phyloP scores from a whole-genome alignment of 1,284 basidiomycete species.

The Pyrrhoderma noxium region DNA sequence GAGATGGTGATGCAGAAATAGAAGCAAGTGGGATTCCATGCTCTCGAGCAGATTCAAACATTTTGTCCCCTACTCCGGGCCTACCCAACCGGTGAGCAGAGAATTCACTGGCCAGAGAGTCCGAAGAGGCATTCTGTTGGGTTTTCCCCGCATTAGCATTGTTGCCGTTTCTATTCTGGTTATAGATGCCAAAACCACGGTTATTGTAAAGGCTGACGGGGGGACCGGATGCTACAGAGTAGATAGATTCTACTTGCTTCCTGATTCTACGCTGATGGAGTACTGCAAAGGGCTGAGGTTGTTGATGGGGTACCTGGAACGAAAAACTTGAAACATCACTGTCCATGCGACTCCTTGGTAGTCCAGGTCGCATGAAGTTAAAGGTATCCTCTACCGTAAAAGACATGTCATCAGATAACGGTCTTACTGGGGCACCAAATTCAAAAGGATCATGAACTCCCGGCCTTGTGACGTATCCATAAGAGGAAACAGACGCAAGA shows the following conservation, averaged over 20 bases:
- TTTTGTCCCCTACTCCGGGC: constrained; percentile 80
- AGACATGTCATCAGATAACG: constrained; percentile 48
- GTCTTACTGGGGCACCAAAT: constrained; percentile 50
- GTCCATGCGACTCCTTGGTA: constrained; percentile 50
- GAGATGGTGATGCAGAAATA: constrained; percentile 62
- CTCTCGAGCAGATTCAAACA: constrained; percentile 66
- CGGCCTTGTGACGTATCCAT: constrained; percentile 58
- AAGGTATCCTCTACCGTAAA: constrained; percentile 66
- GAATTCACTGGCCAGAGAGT: constrained; percentile 60
- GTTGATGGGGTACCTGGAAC: constrained; percentile 39
- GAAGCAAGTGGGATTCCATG: constrained; percentile 51
- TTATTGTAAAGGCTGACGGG: constrained; percentile 64
- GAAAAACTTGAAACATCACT: constrained; percentile 73
- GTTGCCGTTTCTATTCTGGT: constrained; percentile 43
- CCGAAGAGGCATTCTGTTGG: constrained; percentile 56
- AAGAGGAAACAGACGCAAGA: constrained; percentile 76
- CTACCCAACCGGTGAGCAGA: constrained; percentile 52
- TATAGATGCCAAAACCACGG: constrained; percentile 46
- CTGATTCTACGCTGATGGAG: constrained; percentile 31
- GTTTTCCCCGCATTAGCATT: constrained; percentile 48
- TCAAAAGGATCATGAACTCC: constrained; percentile 70
- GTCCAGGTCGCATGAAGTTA: constrained; percentile 45
- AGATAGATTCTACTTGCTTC: constrained; percentile 35
- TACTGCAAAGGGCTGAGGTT: constrained; percentile 11
- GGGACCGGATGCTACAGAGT: constrained; percentile 49